Evolutionary conservation across 495 filamentous ascomycete genomes (phyloP), one percentile per base, ranked within the genome.

Genomic region (Lentithecium fluviatile): DNA sequence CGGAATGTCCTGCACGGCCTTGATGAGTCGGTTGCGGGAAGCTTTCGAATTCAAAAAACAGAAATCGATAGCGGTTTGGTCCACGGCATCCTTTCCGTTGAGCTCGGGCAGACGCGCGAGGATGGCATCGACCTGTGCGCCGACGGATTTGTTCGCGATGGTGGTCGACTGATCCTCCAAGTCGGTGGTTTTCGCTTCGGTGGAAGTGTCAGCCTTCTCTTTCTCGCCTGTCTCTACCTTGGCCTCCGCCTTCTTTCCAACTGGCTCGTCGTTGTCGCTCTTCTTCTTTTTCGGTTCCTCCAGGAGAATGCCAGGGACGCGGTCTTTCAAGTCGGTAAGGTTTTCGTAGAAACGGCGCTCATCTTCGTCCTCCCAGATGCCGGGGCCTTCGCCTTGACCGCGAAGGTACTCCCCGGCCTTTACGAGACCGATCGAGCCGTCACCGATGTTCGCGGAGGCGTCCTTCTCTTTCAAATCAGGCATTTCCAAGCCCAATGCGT

Each of bases 331-430:
- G 71, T 99, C 94, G 17, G 94, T 86, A 5, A 97, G 77, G 68
- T 96, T 96, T 74, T 99, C 94, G 71, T 99, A 97, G 72, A 97
- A 99, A 34, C 94, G 88, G 54, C 95, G 82, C 72, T 99, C 92
- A 43, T 99, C 94, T 68, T 97, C 94, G 65, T 99, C 94, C 76
- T 97, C 95, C 94, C 94, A 99, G 66, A 97, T 97, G 1, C 94
- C 94, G n/a, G 91, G 82, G 7, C 93, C 93, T 60, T 97, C 94
- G 5, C 86, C 86, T 67, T 94, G 88, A 20, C 90, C 89, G 32
- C 90, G 88, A 8, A 97, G 79, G 68, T 95, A 97, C 62, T 99
- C 95, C 1, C 90, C 90, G 26, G 91, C 88, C 72, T 95, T 95
- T 60, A 97, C 87, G 49, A 99, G 84, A 19, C 94, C 95, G 66